Evolutionary conservation across 2,329 filamentous ascomycete genomes (phyloP).

Genomic region (Colletotrichum camelliae): DNA sequence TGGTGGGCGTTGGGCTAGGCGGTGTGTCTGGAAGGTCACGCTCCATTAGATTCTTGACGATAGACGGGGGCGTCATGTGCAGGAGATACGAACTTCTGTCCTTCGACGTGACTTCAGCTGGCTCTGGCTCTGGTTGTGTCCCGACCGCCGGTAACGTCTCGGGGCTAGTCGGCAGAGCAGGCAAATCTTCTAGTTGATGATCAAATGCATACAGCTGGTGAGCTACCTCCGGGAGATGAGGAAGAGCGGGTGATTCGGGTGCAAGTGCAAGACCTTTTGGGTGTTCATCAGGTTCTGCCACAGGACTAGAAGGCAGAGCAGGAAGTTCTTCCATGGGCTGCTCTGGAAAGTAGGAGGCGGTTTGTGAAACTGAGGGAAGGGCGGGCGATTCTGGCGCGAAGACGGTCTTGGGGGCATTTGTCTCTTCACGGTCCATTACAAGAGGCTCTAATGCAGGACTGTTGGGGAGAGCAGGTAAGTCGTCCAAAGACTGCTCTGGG

Average conservation of each 20-base stretch:
- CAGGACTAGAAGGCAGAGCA: neutral
- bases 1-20: constrained; percentile 29
- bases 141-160: neutral
- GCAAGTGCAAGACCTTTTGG: neutral
- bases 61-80: constrained; percentile 41
- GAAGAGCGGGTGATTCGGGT: neutral
- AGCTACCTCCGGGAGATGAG: neutral
- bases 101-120: constrained; percentile 46
- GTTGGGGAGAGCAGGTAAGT: neutral
- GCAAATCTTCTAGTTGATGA: constrained; percentile 7
- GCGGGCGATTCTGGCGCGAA: neutral
- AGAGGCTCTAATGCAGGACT: neutral
- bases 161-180: constrained; percentile 19
- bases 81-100: constrained; percentile 48
- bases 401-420: neutral
- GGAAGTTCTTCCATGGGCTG: neutral
- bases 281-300: neutral
- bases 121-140: constrained; percentile 40
- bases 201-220: neutral
- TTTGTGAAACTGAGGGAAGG: neutral
- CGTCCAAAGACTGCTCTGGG: neutral
- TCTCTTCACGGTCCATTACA: neutral
- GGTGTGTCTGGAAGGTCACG: constrained; percentile 26
- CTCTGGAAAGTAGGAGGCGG: neutral
- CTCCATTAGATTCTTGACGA: constrained; percentile 31